Evolutionary conservation across 2,329 filamentous ascomycete species (phyloP).

Genomic region (Zymoseptoria pseudotritici): DNA sequence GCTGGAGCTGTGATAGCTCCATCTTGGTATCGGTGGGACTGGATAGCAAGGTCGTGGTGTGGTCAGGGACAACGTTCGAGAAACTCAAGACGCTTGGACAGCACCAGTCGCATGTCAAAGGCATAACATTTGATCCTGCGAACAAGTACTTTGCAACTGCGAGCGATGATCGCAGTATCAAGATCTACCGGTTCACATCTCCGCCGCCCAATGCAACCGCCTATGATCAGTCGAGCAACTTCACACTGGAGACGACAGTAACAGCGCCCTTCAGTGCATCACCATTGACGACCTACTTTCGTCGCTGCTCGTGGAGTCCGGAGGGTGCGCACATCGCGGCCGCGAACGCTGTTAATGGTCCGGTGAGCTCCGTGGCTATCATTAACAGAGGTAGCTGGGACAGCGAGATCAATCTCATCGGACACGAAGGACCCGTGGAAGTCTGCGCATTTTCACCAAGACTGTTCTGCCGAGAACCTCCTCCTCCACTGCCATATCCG

Average conservation of each 20-base stretch:
- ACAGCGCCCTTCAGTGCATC: conserved; percentile 80
- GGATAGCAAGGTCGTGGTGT: conserved; percentile 96
- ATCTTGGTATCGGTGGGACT: conserved; percentile 92
- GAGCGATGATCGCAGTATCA: conserved; percentile 92
- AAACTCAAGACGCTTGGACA: conserved; percentile 89
- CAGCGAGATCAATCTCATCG: conserved; percentile 93
- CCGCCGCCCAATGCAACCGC: conserved; percentile 84
- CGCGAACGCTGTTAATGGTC: conserved; percentile 93
- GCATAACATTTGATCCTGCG: conserved; percentile 94
- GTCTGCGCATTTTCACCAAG: conserved; percentile 95
- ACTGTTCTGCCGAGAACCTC: conserved; percentile 68
- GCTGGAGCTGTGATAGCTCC: conserved; percentile 93
- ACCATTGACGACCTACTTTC: conserved; percentile 92
- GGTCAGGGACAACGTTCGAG: conserved; percentile 97
- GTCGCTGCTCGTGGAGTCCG: conserved; percentile 93
- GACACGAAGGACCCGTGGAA: conserved; percentile 93
- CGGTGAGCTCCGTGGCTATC: conserved; percentile 93
- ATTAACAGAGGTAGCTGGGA: conserved; percentile 90
- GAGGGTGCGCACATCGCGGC: conserved; percentile 96
- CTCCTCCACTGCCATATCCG: conserved; percentile 43
- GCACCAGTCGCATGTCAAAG: conserved; percentile 96
- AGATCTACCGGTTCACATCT: conserved; percentile 90
- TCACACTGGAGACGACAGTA: conserved; percentile 89
- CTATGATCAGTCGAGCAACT: conserved; percentile 95
- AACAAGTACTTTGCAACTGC: conserved; percentile 99